Conservation (phyloP, 2,329 filamentous ascomycete genomes). For the Monosporascus sp. region DNA sequence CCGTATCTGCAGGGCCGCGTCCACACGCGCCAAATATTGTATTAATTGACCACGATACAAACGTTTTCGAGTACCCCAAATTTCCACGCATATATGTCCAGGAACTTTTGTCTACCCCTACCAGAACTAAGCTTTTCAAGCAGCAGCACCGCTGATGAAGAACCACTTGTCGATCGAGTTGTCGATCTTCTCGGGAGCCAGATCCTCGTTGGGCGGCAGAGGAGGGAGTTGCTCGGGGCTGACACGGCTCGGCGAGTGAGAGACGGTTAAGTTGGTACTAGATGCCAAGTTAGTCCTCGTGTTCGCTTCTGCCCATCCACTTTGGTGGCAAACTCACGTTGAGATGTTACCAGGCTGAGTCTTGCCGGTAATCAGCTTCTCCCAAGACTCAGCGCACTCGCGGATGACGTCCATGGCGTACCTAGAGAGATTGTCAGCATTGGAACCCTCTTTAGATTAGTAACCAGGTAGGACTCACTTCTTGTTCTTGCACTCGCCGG, state of each 20-base stretch:
- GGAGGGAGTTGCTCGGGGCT: constrained; percentile 64
- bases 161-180: constrained; percentile 99
- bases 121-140: constrained; percentile 44
- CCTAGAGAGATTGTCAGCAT: constrained; percentile 35
- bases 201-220: constrained; percentile 75
- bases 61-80: constrained; percentile 19
- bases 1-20: neutral
- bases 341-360: constrained; percentile 70
- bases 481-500: constrained; percentile 99
- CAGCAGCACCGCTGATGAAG: constrained; percentile 97
- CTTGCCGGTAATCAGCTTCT: constrained; percentile 91
- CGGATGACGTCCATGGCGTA: constrained; percentile 94
- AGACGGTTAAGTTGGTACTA: constrained; percentile 76
- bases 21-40: constrained; percentile 4
- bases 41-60: constrained; percentile 3
- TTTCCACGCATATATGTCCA: constrained; percentile 6
- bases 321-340: constrained; percentile 58
- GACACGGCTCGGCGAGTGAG: constrained; percentile 68
- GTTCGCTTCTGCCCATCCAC: neutral
- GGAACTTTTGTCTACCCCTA: constrained; percentile 26
- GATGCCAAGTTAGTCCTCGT: constrained; percentile 8
- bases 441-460: neutral
- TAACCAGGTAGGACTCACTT: constrained; percentile 48
- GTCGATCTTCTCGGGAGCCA: constrained; percentile 84
- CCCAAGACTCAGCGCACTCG: constrained; percentile 96